Base-by-base conservation (phyloP, 2,329 filamentous ascomycete species). In the Xylariaceae sp. region DNA sequence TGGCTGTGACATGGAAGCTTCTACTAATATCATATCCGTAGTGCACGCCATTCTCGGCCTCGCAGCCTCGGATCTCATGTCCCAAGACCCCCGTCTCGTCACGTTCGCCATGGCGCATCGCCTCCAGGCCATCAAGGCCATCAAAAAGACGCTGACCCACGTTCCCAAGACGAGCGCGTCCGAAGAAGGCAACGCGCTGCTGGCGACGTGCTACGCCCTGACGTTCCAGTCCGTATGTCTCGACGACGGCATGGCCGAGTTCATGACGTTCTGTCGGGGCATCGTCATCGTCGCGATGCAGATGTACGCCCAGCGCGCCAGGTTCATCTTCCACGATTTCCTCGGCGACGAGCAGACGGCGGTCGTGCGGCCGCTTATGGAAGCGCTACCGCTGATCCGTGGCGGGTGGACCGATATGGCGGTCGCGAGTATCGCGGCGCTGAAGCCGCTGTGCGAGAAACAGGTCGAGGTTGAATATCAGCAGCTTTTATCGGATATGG, bases 11-110 rank as follows among this genome's bases (percentile, higher is more conserved):
- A n/a, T n/a, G n/a, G n/a, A n/a, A n/a, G n/a, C n/a, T n/a, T n/a
- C n/a, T n/a, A 26, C 22, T 26, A 6, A 11, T 26, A 26, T 26
- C n/a, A n/a, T 26, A 11, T 84, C 79, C 37, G 62, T 69, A 9
- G 85, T 87, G 76, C 83, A 87, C 57, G 79, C 82, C 4, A 81
- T 87, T 38, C 71, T 61, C 0, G 81, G 81, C 11, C 72, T 85
- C 45, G 72, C 83, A 1, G 84, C 83, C 24, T 85, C 82, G 0
- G 79, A 86, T 48, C 70, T 87, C 4, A 71, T 74, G 51, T 63
- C 64, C 3, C 60, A 66, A 1, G 77, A 76, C 43, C 58, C 69
- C 2, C 70, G 69, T 44, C 71, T 85, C 15, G 61, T 73, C 12
- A 66, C 73, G 12, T 71, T 75, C 22, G 81, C 82, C 32, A 77